Evolutionary conservation across 139 green algal species (phyloP), one percentile per base, ranked within the genome.

Genomic region (Pseudopediastrum boryanum): DNA sequence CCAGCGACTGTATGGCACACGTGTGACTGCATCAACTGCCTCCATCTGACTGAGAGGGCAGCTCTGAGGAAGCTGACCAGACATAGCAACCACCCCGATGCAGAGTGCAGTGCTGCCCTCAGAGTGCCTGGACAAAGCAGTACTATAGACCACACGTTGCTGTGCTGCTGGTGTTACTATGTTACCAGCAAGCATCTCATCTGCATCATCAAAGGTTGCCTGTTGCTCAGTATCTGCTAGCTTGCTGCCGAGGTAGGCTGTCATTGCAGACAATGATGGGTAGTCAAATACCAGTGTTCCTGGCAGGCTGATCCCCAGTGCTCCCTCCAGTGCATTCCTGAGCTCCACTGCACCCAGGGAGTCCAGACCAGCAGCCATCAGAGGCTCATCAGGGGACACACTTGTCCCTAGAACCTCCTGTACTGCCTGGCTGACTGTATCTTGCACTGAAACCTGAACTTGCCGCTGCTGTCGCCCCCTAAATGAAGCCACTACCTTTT

Each of bases 261-360:
- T 59, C 2, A 94, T 74, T 36, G 88, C 84, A 13, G 56, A 65
- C n/a, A 88, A 66, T 2, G 89, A 92, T 8, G 90, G 92, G 77
- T 93, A 91, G 78, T 96, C 92, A 41, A 95, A 93, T 94, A 75
- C 79, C 16, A 95, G 67, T 12, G 89, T 96, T 8, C 70, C 46
- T 0, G 89, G 89, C 42, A 96, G 85, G 58, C 80, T 29, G 21
- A 95, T 38, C 25, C 74, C 74, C 23, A 89, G 51, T 9, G 29
- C 23, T 13, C 52, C 54, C 80, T 95, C 84, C 9, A 94, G 81
- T 1, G 38, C 76, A 65, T 83, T 89, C 8, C 81, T 80, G 79
- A 93, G 79, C 85, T 94, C 90, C 66, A 91, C 86, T 1, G 84
- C 81, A 10, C 78, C 88, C 25, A 94, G 69, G 21, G 77, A 88